Evolutionary conservation across 1,284 basidiomycete species (phyloP), one percentile per base, ranked within the genome.

Genomic region (Schizopora paradoxa): DNA sequence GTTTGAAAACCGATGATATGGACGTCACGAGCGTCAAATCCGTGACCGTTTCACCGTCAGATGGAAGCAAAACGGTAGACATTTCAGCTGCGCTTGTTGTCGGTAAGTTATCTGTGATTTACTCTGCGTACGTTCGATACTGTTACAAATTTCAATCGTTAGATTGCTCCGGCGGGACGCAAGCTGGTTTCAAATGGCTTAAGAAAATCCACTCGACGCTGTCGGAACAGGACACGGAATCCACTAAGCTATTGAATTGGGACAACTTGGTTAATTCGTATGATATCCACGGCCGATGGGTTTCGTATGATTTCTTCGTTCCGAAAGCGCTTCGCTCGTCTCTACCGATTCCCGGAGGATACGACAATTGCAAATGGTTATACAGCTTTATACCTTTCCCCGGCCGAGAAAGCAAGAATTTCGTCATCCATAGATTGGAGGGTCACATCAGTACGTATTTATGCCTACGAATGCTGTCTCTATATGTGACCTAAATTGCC

Each of bases 391-490:
- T 48, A n/a, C 49, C 49, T 5, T 10, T 10, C 1, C 32, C 45
- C 19, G 45, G 45, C 2, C 11, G n/a, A 10, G 45, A 47, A 28
- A 16, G 29, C 18, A 42, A 29, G 10, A 10, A 36, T 2, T 40
- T 47, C 33, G 31, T 47, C 28, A 28, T 42, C 6, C 32, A 29
- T 8, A 18, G 45, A 14, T 33, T 47, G 11, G 49, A 51, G 29
- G 45, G 45, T 3, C 39, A 51, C 36, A 35, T 40, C 22, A 42
- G 48, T 50, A 29, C 11, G 45, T 32, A 19, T 41, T 23, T 14
- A 3, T 19, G 6, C 29, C 26, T 21, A 41, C 11, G 11, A 11
- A 31, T 14, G 29, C 11, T 31, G 2, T 31, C 29, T 13, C 13
- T 13, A 27, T 18, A n/a, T n/a, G n/a, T n/a, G n/a, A n/a, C n/a